Evolutionary conservation across 129 eudicot genomes (phyloP), one percentile per base, ranked within the genome.

Genomic region (Flaveria bidentis): DNA sequence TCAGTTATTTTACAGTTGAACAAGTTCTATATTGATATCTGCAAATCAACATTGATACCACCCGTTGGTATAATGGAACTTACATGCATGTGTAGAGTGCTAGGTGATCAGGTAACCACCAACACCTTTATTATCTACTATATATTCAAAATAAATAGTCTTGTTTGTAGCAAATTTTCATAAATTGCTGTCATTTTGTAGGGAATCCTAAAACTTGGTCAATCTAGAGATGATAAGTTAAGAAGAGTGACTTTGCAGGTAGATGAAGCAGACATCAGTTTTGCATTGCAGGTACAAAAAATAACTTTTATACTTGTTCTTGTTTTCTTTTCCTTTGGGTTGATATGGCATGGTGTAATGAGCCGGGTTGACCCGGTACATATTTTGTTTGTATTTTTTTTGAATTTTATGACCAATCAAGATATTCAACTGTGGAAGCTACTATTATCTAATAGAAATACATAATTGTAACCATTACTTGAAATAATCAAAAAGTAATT

Each of bases 71-170:
- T 91, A 75, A 39, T 85, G 87, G 99, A 95, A 63, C 85, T 91
- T 14, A 83, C 99, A 68, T 91, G 91, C 84, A 95, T 95, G 96
- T 91, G 97, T 76, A 76, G 91, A 76, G 97, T 92, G 71, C 84
- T 95, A 51, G 88, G 84, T 73, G 99, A 95, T 82, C 99, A 91
- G 97, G 99, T 95, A 85, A 74, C n/a, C 28, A 4, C 61, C 16
- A 42, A 8, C 47, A 33, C 71, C 73, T 12, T 20, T 52, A 1
- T 8, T 42, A 65, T 67, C 6, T 44, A 41, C 65, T 8, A 42
- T 25, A 65, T 0, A 25, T 49, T 44, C 4, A 77, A 77, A 46
- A 46, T 2, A 14, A 18, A 12, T 45, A 10, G 2, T n/a, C 7
- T 42, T 66, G n/a, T 58, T 20, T 30, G 69, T 30, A 15, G 69